Percentiles rank a stretch among this genome's conserved stretches.
Conservation (phyloP, 1,284 basidiomycete genomes). For the Thelephora terrestris region DNA sequence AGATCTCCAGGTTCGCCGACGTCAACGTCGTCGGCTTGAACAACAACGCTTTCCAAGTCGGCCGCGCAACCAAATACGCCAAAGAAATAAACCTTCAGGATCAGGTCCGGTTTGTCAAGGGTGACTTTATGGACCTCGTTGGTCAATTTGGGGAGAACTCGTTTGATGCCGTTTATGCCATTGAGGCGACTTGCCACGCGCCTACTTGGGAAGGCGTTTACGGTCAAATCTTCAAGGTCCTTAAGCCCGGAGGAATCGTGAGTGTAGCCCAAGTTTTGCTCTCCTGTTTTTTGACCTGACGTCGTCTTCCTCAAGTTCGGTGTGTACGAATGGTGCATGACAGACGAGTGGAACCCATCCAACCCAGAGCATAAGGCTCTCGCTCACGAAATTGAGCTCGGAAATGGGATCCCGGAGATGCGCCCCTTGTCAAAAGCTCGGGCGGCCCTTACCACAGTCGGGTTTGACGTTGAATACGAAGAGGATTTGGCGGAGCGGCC, state of each 20-base stretch:
- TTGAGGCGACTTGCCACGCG: conserved; percentile 96
- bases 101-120: conserved; percentile 78
- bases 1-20: conserved; percentile 90
- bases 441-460: conserved; percentile 75
- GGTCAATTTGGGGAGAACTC: conserved; percentile 91
- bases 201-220: conserved; percentile 96
- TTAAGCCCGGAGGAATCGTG: conserved; percentile 95
- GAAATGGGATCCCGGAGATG: conserved; percentile 98
- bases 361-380: conserved; percentile 87
- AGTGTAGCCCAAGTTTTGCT: conserved; percentile 24
- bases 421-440: conserved; percentile 68
- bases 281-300: background rate
- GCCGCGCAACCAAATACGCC: conserved; percentile 81
- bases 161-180: conserved; percentile 97
- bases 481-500: conserved; percentile 88
- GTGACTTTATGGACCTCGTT: conserved; percentile 93
- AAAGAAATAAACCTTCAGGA: conserved; percentile 66
- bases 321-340: conserved; percentile 99
- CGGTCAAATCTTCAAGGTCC: conserved; percentile 85
- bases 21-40: conserved; percentile 84
- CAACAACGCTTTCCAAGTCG: conserved; percentile 96
- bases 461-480: conserved; percentile 85
- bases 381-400: conserved; percentile 85
- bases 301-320: conserved; percentile 58
- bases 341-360: conserved; percentile 84